A percentile compares a stretch with the other conserved stretches of the same genome.
Conservation (phyloP, 2,329 filamentous ascomycete species). For the Epichloe amarillans region DNA sequence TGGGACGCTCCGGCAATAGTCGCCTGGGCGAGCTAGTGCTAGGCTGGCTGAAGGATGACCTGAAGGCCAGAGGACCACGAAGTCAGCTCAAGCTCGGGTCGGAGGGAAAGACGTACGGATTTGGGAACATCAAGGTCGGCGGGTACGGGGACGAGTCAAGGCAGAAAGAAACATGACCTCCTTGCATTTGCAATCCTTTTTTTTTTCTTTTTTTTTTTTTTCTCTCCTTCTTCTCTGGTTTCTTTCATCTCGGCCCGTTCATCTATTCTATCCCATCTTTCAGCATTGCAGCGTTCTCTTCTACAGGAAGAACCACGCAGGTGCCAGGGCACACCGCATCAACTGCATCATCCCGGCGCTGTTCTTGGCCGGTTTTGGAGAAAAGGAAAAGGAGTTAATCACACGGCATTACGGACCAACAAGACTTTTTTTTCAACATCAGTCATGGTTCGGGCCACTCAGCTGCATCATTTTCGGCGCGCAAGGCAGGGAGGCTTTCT, state of each 20-base stretch:
- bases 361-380: background rate
- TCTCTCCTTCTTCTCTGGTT: background rate
- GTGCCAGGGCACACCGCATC: background rate
- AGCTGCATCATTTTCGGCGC: conserved; percentile 16
- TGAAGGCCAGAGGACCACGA: conserved; percentile 66
- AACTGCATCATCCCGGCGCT: conserved; percentile 3
- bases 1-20: conserved; percentile 52
- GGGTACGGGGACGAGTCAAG: conserved; percentile 45
- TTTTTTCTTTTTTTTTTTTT: too few species aligned
- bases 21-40: conserved; percentile 78
- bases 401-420: background rate
- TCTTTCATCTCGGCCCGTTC: background rate
- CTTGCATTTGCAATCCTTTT: background rate
- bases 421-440: background rate
- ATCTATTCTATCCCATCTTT: background rate
- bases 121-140: conserved; percentile 36
- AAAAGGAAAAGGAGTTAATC: background rate
- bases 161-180: conserved; percentile 15
- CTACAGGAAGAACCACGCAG: background rate
- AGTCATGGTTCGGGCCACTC: conserved; percentile 12
- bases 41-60: conserved; percentile 71
- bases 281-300: background rate
- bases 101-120: conserved; percentile 52
- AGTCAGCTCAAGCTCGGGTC: conserved; percentile 39
- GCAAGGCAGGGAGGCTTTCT: background rate